Evolutionary conservation across 225 moss, liverwort and hornwort species (phyloP), one percentile per base, ranked within the genome.

Genomic region (Lunularia cruciata): DNA sequence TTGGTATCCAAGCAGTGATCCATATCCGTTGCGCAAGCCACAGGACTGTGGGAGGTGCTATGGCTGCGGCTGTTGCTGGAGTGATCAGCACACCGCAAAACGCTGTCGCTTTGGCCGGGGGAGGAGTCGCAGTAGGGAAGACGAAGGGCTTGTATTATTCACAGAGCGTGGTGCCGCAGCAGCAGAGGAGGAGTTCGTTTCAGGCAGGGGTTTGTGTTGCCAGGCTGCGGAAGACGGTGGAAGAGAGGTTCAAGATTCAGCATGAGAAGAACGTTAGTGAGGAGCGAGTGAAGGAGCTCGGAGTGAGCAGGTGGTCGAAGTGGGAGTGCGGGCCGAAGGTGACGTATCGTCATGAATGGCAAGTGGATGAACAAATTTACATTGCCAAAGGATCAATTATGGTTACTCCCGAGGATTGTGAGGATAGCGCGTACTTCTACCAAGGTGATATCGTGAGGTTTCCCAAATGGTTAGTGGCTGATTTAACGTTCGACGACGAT

Each of bases 391-490:
- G 98, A 47, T 75, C 81, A 31, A 54, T 98, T 52, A 82, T 80
- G 63, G 85, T 98, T 11, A 77, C 63, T 9, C 93, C 93, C 32
- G 89, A 87, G 38, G 73, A 60, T 18, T 77, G 83, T 31, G 76
- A 92, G 0, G 93, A 93, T 31, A 73, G 76, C 57, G 80, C 93
- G 2, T 81, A 79, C 48, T 98, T 98, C 59, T 98, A 91, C 40
- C 89, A 93, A 1, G 91, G 93, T 5, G 98, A 93, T 55, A 16
- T 93, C 15, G 89, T 98, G 12, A 71, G 88, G 18, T 98, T 93
- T 39, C 98, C 91, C 0, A 98, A 98, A 61, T 93, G 98, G 98
- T 79, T 98, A 38, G 53, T 34, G 11, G 93, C 83, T 6, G 75
- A 77, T 10, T 36, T 91, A 51, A 77, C 76, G 32, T 93, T 98